Evolutionary conservation across 176 grass and related monocot genomes (phyloP), one percentile per base, ranked within the genome.

Genomic region (Areca catechu): DNA sequence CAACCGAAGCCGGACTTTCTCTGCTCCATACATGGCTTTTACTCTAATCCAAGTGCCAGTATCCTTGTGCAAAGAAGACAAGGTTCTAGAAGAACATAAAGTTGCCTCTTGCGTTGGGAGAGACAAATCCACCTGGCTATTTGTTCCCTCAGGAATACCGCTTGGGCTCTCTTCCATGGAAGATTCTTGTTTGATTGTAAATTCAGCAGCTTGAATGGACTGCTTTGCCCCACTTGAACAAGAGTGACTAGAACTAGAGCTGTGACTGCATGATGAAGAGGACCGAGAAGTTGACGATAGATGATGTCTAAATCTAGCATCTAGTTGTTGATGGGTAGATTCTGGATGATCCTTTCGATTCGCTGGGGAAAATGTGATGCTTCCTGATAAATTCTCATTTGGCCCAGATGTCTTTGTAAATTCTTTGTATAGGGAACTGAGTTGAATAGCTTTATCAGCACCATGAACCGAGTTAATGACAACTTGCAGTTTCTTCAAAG

Each of bases 391-490:
- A 65, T 91, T 83, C 52, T 82, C 74, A 20, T 88, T 77, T 71
- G 78, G 86, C 16, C 30, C 49, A 57, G 83, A 69, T 21, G 81
- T 63, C 51, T 79, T 83, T 66, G 83, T 80, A 52, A 88, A 65
- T 75, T 92, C 83, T 74, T 87, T 88, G 76, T 89, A 89, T 54
- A 98, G 58, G 37, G 73, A 76, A 60, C 74, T 85, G 48, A 98
- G 76, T 57, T 97, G 75, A 60, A 98, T 78, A 48, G 78, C 62
- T 54, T 77, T 82, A 57, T 97, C 87, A 72, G 78, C 81, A 76
- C 93, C 93, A 58, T 91, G 87, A 72, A 92, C 87, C 4, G 93
- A 92, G 62, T 97, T 81, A 56, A 97, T 97, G 59, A 92, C 85
- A 23, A 82, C 68, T 67, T 92, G 93, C 61, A 92, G 72, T 74